phyloP scores from a whole-genome alignment of 768 basidiomycete genomes.

The Leccinum obscurum region DNA sequence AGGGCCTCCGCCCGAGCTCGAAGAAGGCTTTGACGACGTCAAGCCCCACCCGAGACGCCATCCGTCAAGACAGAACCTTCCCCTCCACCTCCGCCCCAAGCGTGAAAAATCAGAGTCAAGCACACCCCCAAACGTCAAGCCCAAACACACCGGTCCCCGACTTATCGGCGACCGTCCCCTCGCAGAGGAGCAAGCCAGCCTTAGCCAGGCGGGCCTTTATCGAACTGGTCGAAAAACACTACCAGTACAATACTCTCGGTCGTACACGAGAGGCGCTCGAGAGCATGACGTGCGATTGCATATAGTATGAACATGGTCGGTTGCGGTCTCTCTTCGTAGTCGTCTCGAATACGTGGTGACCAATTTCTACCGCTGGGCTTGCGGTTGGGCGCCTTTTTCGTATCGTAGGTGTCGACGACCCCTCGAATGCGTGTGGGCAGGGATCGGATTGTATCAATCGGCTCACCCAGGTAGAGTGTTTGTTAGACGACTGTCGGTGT shows the following conservation, averaged over 20 bases:
- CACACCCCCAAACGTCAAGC: slow-evolving; percentile 35
- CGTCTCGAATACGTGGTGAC: slow-evolving; percentile 34
- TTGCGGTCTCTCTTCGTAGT: slow-evolving; percentile 28
- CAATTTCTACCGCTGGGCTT: slow-evolving; percentile 12
- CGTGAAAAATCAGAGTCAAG: slow-evolving; percentile 36
- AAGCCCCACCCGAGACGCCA: slow-evolving; percentile 28
- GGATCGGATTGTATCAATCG: slow-evolving; percentile 95
- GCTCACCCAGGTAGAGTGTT: slow-evolving; percentile 94
- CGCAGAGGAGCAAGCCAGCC: slow-evolving; percentile 74
- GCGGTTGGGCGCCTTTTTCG: slow-evolving; percentile 24
- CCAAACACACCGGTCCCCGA: slow-evolving; percentile 40
- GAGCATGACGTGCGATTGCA: slow-evolving; percentile 95
- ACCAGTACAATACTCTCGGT: slow-evolving; percentile 87
- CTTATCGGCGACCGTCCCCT: slow-evolving; percentile 80
- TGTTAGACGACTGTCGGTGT: slow-evolving; percentile 87
- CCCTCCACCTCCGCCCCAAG: slow-evolving; percentile 32
- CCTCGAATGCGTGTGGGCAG: slow-evolving; percentile 75
- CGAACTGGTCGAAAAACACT: slow-evolving; percentile 76
- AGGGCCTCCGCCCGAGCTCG: slow-evolving; percentile 15
- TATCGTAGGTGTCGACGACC: slow-evolving; percentile 56
- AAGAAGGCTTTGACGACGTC: slow-evolving; percentile 22
- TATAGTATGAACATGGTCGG: slow-evolving; percentile 78
- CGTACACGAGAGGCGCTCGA: slow-evolving; percentile 85
- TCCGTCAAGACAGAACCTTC: slow-evolving; percentile 32
- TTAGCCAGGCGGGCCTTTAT: slow-evolving; percentile 67